Evolutionary conservation across 2,329 filamentous ascomycete genomes (phyloP).

Genomic region (Hysterium pulicare): DNA sequence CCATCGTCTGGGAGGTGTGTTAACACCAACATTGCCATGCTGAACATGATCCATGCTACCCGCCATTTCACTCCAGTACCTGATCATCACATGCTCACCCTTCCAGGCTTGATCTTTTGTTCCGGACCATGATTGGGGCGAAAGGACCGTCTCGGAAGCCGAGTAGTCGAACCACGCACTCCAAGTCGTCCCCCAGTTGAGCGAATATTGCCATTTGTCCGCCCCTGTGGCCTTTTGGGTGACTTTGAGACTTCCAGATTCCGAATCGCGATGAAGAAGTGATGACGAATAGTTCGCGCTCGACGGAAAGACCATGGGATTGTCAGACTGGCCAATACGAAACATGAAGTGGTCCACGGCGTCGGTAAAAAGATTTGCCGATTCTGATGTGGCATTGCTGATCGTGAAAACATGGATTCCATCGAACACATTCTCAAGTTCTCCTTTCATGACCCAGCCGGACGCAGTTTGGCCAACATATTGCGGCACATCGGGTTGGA

Average conservation of each 20-base stretch:
- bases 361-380: slow-evolving; percentile 45
- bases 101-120: slow-evolving; percentile 56
- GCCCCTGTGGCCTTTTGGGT: slow-evolving; percentile 61
- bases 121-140: slow-evolving; percentile 55
- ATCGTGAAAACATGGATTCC: slow-evolving; percentile 59
- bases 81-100: slow-evolving; percentile 60
- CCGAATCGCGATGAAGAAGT: slow-evolving; percentile 45
- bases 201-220: slow-evolving; percentile 60
- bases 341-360: slow-evolving; percentile 61
- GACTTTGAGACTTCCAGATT: slow-evolving; percentile 46
- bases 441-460: slow-evolving; percentile 53
- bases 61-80: slow-evolving; percentile 60
- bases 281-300: slow-evolving; percentile 57
- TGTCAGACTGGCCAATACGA: slow-evolving; percentile 55
- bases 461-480: slow-evolving; percentile 54
- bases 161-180: slow-evolving; percentile 57
- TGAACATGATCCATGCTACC: slow-evolving; percentile 60
- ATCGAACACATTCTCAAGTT: slow-evolving; percentile 55
- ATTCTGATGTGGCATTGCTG: slow-evolving; percentile 49
- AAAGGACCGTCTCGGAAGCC: slow-evolving; percentile 50
- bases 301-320: slow-evolving; percentile 58
- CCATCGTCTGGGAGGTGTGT: slow-evolving; percentile 48
- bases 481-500: slow-evolving; percentile 27
- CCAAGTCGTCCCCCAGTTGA: slow-evolving; percentile 59
- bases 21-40: slow-evolving; percentile 53